These are phyloP conservation scores for Solanum acaule DNA, from an alignment of 257 asterid species.

Conservation along the genomic window DNA sequence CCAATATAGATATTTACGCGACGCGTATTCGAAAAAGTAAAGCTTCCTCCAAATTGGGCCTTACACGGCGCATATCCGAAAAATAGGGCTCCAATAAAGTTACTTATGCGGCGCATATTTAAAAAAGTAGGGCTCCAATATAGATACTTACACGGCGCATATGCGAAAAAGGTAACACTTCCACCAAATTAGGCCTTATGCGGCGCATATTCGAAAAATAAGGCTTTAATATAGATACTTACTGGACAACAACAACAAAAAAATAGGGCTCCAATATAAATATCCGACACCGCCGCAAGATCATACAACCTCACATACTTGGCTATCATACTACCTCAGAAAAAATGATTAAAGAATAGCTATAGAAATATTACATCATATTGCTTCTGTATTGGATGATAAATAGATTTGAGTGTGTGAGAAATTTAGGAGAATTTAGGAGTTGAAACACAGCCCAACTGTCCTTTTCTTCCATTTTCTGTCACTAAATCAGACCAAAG, in stretches of 20 bases:
- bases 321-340: background rate
- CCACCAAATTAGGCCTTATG: no score
- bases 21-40: no score
- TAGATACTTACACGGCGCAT: no score
- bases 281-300: accelerated
- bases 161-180: no score
- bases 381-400: background rate
- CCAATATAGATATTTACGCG: no score
- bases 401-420: background rate
- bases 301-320: background rate
- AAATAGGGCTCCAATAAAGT: no score
- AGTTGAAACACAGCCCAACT: background rate
- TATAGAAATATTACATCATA: background rate
- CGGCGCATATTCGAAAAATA: accelerated
- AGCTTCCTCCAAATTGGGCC: background rate
- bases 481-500: background rate
- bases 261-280: accelerated
- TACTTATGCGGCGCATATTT: no score
- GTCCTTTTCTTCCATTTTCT: background rate
- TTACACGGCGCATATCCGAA: background rate
- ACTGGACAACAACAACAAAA: no score
- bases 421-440: background rate
- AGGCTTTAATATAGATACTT: no score
- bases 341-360: background rate
- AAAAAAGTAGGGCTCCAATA: no score